Base-by-base conservation (phyloP, 495 filamentous ascomycete species). In the Penicillium crystallinum region DNA sequence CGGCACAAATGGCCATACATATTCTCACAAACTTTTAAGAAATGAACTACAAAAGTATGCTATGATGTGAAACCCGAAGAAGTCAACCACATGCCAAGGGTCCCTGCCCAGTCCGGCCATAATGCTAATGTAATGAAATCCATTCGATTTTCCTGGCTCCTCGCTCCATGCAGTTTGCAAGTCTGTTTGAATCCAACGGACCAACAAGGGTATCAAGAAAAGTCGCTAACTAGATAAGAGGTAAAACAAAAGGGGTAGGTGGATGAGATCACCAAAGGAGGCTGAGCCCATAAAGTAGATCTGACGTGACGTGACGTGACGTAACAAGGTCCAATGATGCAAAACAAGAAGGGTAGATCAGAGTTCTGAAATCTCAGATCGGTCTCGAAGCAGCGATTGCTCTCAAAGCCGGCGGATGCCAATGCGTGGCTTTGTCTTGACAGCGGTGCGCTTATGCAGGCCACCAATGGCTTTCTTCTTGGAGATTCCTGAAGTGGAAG, bases 391-490 rank as follows among this genome's bases (percentile, higher is more conserved):
- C 8, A 17, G 8, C n/a, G 17, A 43, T 17, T 5, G 19, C 45
- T 34, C 7, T 68, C 49, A 75, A 18, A 76, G 54, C 19, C 73
- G 62, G 23, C 73, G 70, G 19, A 76, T 55, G 2, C 73, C 73
- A 45, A 71, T 67, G 7, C 73, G 65, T 1, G 73, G 64, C 52
- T 72, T 74, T 11, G 58, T 27, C 46, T 69, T 73, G n/a, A 59
- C 49, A 8, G 29, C 25, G 14, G 46, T 27, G 11, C 61, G 60
- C 47, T 69, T 75, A 30, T 67, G 59, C 10, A 39, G 36, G 9
- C 58, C 58, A n/a, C 43, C 29, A 5, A 35, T 50, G 9, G 60
- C 38, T 41, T 65, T 67, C 37, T 66, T 69, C 9, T 42, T 50
- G 1, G 52, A 38, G 30, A 58, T 25, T 40, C 53, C 65, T 8